A percentile compares a stretch with the other conserved stretches of the same genome.
phyloP scores from a whole-genome alignment of 495 filamentous ascomycete genomes.

The Neurospora sp. region DNA sequence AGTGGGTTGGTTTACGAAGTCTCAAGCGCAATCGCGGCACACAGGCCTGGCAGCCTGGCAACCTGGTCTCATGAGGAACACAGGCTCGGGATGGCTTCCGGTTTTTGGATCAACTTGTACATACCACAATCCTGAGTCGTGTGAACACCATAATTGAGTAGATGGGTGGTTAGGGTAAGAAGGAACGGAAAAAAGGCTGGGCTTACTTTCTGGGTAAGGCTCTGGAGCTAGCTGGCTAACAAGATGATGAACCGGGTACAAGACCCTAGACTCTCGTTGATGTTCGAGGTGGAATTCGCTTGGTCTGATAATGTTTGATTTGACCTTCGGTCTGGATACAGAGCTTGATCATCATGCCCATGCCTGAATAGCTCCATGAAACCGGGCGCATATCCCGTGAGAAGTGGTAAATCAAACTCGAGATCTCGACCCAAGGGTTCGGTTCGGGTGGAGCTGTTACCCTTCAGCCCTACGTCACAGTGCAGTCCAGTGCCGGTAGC shows the following conservation, averaged over 20 bases:
- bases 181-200: not conserved
- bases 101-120: not conserved
- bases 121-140: not conserved
- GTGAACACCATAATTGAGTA: not conserved
- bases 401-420: not conserved
- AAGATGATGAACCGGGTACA: not conserved
- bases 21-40: not conserved
- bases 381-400: not conserved
- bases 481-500: slow-evolving; percentile 1
- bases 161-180: not conserved
- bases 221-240: not conserved
- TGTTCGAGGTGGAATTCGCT: not conserved
- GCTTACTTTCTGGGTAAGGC: not conserved
- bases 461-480: slow-evolving; percentile 5
- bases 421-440: not conserved
- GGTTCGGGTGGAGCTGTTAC: not conserved
- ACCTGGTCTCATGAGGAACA: not conserved
- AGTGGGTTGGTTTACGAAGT: not conserved
- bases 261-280: not conserved
- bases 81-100: not conserved
- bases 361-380: not conserved
- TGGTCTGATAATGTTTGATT: not conserved
- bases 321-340: not conserved
- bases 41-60: not conserved
- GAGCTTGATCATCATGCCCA: not conserved